Evolutionary conservation across 176 grass and related monocot genomes (phyloP).

Genomic region (Oryza officinalis): DNA sequence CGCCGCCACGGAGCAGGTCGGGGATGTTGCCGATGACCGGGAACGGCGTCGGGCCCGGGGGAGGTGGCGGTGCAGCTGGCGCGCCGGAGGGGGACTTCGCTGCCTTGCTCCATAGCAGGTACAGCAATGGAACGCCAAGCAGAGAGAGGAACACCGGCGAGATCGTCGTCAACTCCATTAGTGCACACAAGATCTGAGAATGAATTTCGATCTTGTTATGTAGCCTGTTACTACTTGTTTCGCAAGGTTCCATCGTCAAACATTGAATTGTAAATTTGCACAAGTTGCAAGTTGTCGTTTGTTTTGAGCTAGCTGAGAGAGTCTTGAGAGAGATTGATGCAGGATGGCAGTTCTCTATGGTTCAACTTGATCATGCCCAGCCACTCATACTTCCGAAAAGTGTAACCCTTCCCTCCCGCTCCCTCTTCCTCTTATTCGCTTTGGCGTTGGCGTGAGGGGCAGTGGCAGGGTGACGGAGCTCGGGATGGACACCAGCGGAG

Average conservation of each 20-base stretch:
- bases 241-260: background rate
- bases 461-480: too few species aligned
- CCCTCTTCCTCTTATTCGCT: too few species aligned
- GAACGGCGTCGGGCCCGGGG: slow-evolving; percentile 15
- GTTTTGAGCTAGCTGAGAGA: background rate
- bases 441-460: too few species aligned
- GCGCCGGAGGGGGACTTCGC: background rate
- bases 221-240: background rate
- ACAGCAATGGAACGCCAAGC: slow-evolving; percentile 1
- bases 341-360: background rate
- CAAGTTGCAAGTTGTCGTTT: background rate
- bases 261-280: background rate
- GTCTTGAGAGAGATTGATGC: background rate
- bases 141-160: background rate
- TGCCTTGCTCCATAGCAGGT: background rate
- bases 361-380: background rate
- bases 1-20: slow-evolving; percentile 18
- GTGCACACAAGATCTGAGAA: slow-evolving; percentile 8
- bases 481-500: too few species aligned
- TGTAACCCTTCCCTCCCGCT: too few species aligned
- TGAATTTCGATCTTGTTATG: background rate
- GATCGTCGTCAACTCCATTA: background rate
- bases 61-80: background rate
- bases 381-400: too few species aligned
- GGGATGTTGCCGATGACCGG: slow-evolving; percentile 32